Base-by-base conservation (phyloP, 345 rosid genomes). In the Citrus inodora region DNA sequence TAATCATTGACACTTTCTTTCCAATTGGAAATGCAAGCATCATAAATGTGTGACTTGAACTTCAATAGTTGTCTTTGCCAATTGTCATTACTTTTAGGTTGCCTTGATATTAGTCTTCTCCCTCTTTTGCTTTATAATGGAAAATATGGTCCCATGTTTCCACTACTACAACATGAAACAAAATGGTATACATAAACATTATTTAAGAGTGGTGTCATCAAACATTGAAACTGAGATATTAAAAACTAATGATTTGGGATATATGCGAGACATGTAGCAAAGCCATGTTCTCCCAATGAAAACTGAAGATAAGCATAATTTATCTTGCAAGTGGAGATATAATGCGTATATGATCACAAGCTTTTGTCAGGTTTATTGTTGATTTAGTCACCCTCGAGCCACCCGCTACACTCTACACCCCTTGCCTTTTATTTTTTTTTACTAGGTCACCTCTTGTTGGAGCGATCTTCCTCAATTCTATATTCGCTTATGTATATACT, bases 361-460 rank as follows among this genome's bases (percentile, higher is more conserved):
- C 17, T 62, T 70, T 79, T 77, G 80, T 78, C 46, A 51, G 60
- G 71, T 35, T 67, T n/a, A 32, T 74, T 67, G 74, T 64, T 33
- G 74, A 78, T 69, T 75, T 81, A 38, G 69, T 75, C 80, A 62
- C 60, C 89, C 88, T 92, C 80, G 93, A 90, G 97, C 93, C 92
- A 90, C 88, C 76, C 85, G 78, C 77, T 71, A 63, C 79, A 64
- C 72, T 38, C 22, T 59, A 74, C 75, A 63, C 67, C 42, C 14
- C 69, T 70, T 21, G 22, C 58, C 79, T 79, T 55, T 62, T 73
- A 32, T 80, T 79, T 78, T 76, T 88, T 91, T 88, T 38, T 0
- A 86, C 90, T 75, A 85, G 89, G 85, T 89, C 88, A 77, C 86
- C 87, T 86, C 79, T 78, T 78, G 56, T 59, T 63, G 64, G 80